A percentile compares a stretch with the other conserved stretches of the same genome.
Conservation (phyloP, 495 filamentous ascomycete species). For the Tuber umbilicatum region DNA sequence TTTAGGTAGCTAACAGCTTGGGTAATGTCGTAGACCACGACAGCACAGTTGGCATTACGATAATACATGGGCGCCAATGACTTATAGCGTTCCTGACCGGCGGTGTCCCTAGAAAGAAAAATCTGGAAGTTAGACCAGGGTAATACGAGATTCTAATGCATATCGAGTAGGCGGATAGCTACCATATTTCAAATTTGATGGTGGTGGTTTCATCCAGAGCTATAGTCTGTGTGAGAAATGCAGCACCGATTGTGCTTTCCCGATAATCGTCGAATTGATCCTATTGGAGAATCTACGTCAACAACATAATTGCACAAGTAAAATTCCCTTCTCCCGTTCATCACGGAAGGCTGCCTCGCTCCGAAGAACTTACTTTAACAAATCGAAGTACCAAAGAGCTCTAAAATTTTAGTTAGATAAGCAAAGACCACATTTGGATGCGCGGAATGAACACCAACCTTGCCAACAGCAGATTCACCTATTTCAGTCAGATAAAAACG, state of each 20-base stretch:
- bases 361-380: slow-evolving; percentile 67
- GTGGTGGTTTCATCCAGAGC: slow-evolving; percentile 94
- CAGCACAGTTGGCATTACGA: slow-evolving; percentile 95
- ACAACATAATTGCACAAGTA: slow-evolving; percentile 8
- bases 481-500: slow-evolving; percentile 10
- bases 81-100: slow-evolving; percentile 97
- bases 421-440: slow-evolving; percentile 13
- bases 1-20: slow-evolving; percentile 67
- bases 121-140: slow-evolving; percentile 16
- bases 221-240: slow-evolving; percentile 97
- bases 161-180: slow-evolving; percentile 6
- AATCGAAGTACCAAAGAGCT: slow-evolving; percentile 96
- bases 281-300: slow-evolving; percentile 46
- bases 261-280: slow-evolving; percentile 99
- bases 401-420: slow-evolving; percentile 52
- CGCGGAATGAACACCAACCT: slow-evolving; percentile 54
- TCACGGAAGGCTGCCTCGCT: background rate
- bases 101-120: slow-evolving; percentile 59
- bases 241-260: slow-evolving; percentile 97
- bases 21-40: slow-evolving; percentile 98
- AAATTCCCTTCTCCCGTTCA: background rate
- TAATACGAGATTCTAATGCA: background rate
- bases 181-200: slow-evolving; percentile 99
- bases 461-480: slow-evolving; percentile 98
- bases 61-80: slow-evolving; percentile 99